Base-by-base conservation (phyloP, 345 rosid genomes). In the Populus simonii region DNA sequence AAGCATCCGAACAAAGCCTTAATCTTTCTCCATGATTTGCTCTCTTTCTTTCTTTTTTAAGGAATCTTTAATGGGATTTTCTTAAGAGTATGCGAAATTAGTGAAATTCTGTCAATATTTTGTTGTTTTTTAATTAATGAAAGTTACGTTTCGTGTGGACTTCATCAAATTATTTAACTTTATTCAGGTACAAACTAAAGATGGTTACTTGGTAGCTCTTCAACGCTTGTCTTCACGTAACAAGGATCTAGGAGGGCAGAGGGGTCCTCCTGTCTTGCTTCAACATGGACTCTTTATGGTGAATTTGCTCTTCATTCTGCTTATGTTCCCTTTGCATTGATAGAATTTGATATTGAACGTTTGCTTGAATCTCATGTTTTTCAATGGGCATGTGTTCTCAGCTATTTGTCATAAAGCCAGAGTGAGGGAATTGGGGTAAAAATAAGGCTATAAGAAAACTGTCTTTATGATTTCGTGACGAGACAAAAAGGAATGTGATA, bases 271-370 rank as follows among this genome's bases (percentile, higher is more conserved):
- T 62, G 90, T 95, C 81, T 79, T 95, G 83, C 95, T 95, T 87
- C 93, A 84, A 55, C 99, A 95, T 80, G 99, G 97, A 66, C 88
- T 95, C 63, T 92, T 95, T 76, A 95, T 93, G 98, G 99, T 95
- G 79, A 86, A n/a, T 39, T 39, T 69, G 47, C 45, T 71, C 59
- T 10, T 23, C 59, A 10, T 49, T 35, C 13, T 35, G 15, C 8
- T 39, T 79, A 70, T 68, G 16, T 29, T 10, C 25, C 57, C 12
- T 20, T 25, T 61, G 12, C 23, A 3, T 71, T 68, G 33, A 38
- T 68, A 22, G 8, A 35, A 45, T 38, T 4, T 68, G 25, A n/a
- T 68, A 13, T 22, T 41, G 29, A 11, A n/a, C 39, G 1, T 5
- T 41, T 41, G 29, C 11, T 39, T 20, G n/a, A 43, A 9, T 23